Evolutionary conservation across 129 eudicot genomes (phyloP).

Genomic region (Apium graveolens): DNA sequence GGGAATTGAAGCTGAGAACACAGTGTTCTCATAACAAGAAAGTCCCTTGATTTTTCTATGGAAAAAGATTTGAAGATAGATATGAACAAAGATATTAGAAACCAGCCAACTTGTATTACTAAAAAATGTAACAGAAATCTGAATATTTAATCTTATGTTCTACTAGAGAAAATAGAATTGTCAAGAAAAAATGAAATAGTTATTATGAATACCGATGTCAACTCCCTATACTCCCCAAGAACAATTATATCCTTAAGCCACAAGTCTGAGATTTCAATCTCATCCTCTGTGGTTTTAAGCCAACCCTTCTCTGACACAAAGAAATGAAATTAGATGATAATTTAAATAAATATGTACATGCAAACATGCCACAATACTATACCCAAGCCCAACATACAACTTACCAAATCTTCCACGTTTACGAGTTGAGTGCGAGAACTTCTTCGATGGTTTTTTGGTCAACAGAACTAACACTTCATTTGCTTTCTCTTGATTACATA

Average conservation of each 20-base stretch:
- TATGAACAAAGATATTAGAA: slow-evolving; percentile 10
- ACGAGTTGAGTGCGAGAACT: slow-evolving; percentile 65
- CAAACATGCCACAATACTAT: neutral
- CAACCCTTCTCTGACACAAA: too few relatives aligned
- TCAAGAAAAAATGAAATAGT: neutral
- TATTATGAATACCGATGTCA: slow-evolving; percentile 33
- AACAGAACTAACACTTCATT: too few relatives aligned
- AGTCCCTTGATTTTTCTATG: slow-evolving; percentile 48
- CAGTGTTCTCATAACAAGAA: neutral
- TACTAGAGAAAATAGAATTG: neutral
- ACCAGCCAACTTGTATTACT: neutral
- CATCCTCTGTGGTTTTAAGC: too few relatives aligned
- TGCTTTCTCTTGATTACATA: too few relatives aligned
- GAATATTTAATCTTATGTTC: neutral
- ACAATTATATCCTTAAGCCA: too few relatives aligned
- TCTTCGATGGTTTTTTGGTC: too few relatives aligned
- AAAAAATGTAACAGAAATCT: neutral
- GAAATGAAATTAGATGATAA: too few relatives aligned
- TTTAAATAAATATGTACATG: too few relatives aligned
- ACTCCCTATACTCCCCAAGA: slow-evolving; percentile 71
- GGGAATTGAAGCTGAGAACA: neutral
- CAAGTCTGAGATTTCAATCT: too few relatives aligned
- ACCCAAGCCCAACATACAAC: slow-evolving; percentile 4
- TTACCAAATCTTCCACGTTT: slow-evolving; percentile 68
- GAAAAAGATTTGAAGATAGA: slow-evolving; percentile 13